These are phyloP conservation scores for Colletotrichum horii DNA, from an alignment of 2,329 filamentous ascomycete species.

Conservation along the genomic window DNA sequence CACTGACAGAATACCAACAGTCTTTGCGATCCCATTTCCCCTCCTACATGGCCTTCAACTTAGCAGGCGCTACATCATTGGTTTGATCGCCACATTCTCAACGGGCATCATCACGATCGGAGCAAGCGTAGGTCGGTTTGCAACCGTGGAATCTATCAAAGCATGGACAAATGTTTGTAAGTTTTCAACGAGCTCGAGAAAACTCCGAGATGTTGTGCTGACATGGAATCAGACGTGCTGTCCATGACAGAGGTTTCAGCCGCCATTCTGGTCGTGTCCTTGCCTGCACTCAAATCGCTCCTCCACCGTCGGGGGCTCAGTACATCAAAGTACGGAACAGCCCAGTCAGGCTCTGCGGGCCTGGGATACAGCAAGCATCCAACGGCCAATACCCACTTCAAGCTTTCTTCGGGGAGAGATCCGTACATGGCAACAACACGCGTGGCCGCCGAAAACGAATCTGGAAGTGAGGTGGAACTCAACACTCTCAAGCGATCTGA, in stretches of 20 bases:
- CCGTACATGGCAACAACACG: conserved; percentile 16
- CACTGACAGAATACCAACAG: background rate
- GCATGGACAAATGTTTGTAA: conserved; percentile 26
- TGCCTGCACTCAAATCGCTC: conserved; percentile 25
- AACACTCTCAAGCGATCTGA: conserved; percentile 14
- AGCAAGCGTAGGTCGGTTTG: conserved; percentile 26
- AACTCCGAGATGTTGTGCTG: background rate
- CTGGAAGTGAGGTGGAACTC: conserved; percentile 26
- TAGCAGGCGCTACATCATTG: conserved; percentile 25
- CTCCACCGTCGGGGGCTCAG: conserved; percentile 18
- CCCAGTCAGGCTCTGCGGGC: conserved; percentile 3
- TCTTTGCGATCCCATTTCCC: conserved; percentile 26
- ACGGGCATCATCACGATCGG: conserved; percentile 25
- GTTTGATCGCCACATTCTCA: conserved; percentile 22
- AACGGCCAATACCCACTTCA: conserved; percentile 20
- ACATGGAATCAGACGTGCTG: conserved; percentile 17
- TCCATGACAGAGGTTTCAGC: conserved; percentile 26
- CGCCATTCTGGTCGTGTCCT: conserved; percentile 25
- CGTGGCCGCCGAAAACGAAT: conserved; percentile 16
- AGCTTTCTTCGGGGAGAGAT: conserved; percentile 25
- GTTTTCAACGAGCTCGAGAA: background rate
- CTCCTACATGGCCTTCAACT: conserved; percentile 24
- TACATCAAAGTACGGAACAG: conserved; percentile 10
- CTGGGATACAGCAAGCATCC: background rate
- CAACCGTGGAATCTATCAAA: conserved; percentile 23